Evolutionary conservation across 2,329 filamentous ascomycete species (phyloP), one percentile per base, ranked within the genome.

Genomic region (Diaporthe sp.): DNA sequence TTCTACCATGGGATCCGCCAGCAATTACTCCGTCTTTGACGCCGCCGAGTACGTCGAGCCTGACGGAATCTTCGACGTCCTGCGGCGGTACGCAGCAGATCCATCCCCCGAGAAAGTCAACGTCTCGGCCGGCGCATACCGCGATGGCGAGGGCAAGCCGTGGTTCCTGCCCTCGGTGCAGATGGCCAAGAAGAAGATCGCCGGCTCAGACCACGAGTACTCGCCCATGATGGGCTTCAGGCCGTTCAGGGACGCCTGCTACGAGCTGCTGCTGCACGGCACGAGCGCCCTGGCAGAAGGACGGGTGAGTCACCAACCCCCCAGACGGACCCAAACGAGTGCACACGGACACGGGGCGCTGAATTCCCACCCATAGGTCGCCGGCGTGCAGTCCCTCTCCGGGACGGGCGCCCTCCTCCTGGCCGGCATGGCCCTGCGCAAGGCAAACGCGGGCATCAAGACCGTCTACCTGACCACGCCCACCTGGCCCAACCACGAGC

Each of bases 401-500:
- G 85, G 85, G 2, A 86, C 85, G 1, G 85, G 85, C 17, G 83
- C 85, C 6, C 80, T 85, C 7, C 78, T 83, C 1, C 79, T 86
- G 1, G 83, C 81, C 0, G 85, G 81, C 0, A 78, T 83, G 15
- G 78, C 81, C 4, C 77, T 86, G 4, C 78, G 76, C 22, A 79
- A 81, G 57, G 79, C 79, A 22, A 77, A 77, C 13, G 75, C 79
- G 0, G 77, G 77, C 3, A 79, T 80, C 0, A 79, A 79, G 34
- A 82, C 79, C 4, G 78, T 86, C 19, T 84, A 82, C 71, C 83
- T 87, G 37, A 83, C 84, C 0, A 81, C 84, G 1, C 85, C 85
- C 0, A 86, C 85, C 0, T 87, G 85, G 85, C 81, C 81, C 10
- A 87, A 87, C 76, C 85, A 87, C 57, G 79, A 82, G 2, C 77